These are phyloP conservation scores for Apiospora saccharicola DNA, from an alignment of 2,329 filamentous ascomycete genomes.

Conservation along the genomic window DNA sequence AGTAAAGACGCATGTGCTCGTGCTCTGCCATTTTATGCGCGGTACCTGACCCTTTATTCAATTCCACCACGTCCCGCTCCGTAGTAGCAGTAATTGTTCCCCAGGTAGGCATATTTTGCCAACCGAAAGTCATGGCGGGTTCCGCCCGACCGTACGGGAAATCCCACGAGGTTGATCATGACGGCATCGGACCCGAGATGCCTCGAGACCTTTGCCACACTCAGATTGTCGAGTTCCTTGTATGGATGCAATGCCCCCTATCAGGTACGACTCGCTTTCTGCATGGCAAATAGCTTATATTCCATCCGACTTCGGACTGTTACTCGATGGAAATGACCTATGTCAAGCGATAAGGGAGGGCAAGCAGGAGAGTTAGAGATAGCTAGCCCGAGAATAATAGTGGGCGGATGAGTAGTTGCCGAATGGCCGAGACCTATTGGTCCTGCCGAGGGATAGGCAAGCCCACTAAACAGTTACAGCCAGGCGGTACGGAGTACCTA, in stretches of 20 bases:
- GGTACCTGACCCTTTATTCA: background rate
- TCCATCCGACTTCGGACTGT: constrained; percentile 6
- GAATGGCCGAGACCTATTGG: constrained; percentile 17
- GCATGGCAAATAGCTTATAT: background rate
- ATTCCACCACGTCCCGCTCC: background rate
- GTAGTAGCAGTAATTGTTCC: background rate
- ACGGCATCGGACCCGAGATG: constrained; percentile 1
- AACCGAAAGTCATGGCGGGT: constrained; percentile 9
- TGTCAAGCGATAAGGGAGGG: background rate
- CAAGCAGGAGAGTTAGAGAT: background rate
- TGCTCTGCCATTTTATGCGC: background rate
- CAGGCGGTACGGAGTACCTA: background rate
- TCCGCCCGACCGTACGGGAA: constrained; percentile 18
- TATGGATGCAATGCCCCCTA: background rate
- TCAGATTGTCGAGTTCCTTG: background rate
- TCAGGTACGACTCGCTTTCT: background rate
- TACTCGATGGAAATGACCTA: constrained; percentile 17
- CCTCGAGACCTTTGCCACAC: background rate
- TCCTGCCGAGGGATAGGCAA: constrained; percentile 8
- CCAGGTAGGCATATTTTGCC: constrained; percentile 14
- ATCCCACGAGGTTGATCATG: constrained; percentile 14
- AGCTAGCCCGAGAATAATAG: constrained; percentile 7
- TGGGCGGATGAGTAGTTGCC: constrained; percentile 7
- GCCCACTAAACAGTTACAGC: background rate
- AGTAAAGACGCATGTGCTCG: background rate